Base-by-base conservation (phyloP, 225 moss, liverwort and hornwort species). In the Marchantia paleacea region DNA sequence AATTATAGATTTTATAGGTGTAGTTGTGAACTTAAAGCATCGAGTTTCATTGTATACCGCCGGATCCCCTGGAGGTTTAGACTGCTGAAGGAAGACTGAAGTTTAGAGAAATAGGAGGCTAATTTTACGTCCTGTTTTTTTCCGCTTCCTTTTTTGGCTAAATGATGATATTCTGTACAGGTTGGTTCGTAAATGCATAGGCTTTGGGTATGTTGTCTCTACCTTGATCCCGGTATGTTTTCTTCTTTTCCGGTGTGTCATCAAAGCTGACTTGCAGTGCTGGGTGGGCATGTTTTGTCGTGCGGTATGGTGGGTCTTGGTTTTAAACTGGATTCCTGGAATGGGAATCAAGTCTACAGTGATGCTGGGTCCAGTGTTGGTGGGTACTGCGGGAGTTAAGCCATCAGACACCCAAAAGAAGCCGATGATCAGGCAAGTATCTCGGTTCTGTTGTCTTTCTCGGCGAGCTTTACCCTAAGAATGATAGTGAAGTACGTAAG, bases 291-390 rank as follows among this genome's bases (percentile, higher is more conserved):
- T 87, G 87, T 87, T 80, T 80, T 67, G 64, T 82, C 77, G 82
- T 47, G 63, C 69, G 77, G 87, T 78, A 82, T 85, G 79, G 77
- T 83, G 84, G 84, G 82, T 86, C 79, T 77, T 84, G 84, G 67
- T 79, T 61, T 73, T 73, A 52, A 58, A 82, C 76, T 84, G 86
- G 80, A 82, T 86, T 75, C 78, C 68, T 85, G 81, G 81, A 82
- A 78, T 86, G 84, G 84, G 80, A 84, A 86, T 86, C 84, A 89
- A 89, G 89, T 87, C 89, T 83, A 89, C 89, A 85, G 85, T 89
- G 87, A 89, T 81, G 77, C 78, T 85, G 81, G 85, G 89, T 80
- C 77, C 89, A 76, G 85, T 89, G 13, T 87, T 85, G 85, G 87
- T 85, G 69, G 84, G 81, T 80, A 81, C 87, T 73, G 72, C 75